These are phyloP conservation scores for Linnemannia hyalina DNA, from an alignment of 192 early-diverging fungal genomes.

Conservation along the genomic window DNA sequence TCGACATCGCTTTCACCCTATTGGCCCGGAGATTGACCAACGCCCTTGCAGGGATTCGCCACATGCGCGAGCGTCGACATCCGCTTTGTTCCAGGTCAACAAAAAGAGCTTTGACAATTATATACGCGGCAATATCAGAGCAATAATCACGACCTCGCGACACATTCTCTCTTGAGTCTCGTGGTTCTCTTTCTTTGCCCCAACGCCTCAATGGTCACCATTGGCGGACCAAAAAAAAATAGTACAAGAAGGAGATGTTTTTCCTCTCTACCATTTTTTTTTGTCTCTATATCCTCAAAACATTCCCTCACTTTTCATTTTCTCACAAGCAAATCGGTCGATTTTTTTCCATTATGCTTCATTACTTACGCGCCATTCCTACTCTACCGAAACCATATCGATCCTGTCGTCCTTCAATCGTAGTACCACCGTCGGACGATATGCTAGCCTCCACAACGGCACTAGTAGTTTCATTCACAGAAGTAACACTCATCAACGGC, in stretches of 20 bases:
- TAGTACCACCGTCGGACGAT: neutral
- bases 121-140: neutral
- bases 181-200: neutral
- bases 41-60: slow-evolving; percentile 10
- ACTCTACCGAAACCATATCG: neutral
- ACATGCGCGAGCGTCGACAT: slow-evolving; percentile 29
- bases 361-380: neutral
- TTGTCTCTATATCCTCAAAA: neutral
- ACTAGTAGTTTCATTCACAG: neutral
- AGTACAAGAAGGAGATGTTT: neutral
- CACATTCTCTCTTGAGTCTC: neutral
- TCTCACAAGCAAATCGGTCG: neutral
- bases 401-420: neutral
- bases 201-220: neutral
- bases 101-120: neutral
- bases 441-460: neutral
- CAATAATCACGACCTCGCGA: neutral
- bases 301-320: neutral
- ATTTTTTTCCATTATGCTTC: neutral
- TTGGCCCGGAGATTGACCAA: slow-evolving; percentile 32
- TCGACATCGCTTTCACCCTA: slow-evolving; percentile 6
- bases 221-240: neutral
- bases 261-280: neutral
- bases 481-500: neutral
- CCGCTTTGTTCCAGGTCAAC: slow-evolving; percentile 5